These are phyloP conservation scores for Spinacia oleracea DNA, from an alignment of 179 eudicot species.

Conservation along the genomic window DNA sequence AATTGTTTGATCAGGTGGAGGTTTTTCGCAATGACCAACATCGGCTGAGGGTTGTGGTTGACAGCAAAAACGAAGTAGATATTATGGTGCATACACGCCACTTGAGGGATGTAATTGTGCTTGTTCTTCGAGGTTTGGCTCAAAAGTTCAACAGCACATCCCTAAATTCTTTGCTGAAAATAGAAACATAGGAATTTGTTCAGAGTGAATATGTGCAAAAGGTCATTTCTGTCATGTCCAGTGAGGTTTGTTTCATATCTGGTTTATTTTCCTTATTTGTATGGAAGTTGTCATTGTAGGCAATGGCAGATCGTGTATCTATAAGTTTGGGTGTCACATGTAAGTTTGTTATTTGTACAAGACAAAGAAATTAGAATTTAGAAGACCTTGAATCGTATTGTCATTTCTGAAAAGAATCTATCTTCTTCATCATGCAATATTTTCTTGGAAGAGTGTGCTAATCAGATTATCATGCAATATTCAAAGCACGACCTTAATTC, in stretches of 20 bases:
- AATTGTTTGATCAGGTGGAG: constrained; percentile 59
- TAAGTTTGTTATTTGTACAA: background rate
- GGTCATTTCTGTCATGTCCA: background rate
- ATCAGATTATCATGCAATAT: no score
- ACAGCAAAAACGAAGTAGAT: constrained; percentile 77
- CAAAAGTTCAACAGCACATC: constrained; percentile 93
- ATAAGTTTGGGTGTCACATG: background rate
- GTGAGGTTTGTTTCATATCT: constrained; percentile 4
- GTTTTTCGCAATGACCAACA: constrained; percentile 89
- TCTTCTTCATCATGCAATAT: no score
- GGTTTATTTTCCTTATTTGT: background rate
- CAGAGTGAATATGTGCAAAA: background rate
- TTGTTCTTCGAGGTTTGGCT: constrained; percentile 86
- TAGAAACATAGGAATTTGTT: constrained; percentile 29
- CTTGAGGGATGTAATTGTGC: constrained; percentile 82
- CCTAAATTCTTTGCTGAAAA: constrained; percentile 79
- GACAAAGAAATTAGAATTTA: background rate
- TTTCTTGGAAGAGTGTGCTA: no score
- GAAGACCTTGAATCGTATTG: no score
- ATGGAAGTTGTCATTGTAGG: background rate
- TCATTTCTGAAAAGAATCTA: no score
- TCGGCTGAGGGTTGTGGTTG: constrained; percentile 79
- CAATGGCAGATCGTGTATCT: background rate
- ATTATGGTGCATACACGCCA: constrained; percentile 95
- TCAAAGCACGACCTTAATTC: no score